phyloP scores from a whole-genome alignment of 177 flowering plant species.

The Vitis hybrid region DNA sequence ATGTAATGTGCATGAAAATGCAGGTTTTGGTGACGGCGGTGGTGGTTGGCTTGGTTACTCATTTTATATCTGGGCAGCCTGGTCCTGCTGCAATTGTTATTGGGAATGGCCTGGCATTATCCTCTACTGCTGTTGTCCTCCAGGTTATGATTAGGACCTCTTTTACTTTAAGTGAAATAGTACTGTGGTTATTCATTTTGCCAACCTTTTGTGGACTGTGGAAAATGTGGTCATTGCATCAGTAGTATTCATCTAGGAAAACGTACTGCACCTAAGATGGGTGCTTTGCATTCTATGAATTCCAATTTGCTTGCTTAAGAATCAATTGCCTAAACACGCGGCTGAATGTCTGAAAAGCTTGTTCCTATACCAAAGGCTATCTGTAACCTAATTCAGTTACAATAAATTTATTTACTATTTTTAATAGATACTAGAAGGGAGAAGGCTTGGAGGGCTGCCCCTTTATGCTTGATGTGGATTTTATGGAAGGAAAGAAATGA shows the following conservation, averaged over 20 bases:
- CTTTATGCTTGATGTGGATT: no score
- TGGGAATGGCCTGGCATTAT: slow-evolving; percentile 97
- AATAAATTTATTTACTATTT: no score
- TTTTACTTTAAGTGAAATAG: slow-evolving; percentile 4
- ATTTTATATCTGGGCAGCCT: slow-evolving; percentile 62
- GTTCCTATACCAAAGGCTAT: no score
- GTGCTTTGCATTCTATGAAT: background rate
- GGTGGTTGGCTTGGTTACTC: slow-evolving; percentile 79
- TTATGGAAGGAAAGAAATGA: no score
- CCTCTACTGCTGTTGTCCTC: slow-evolving; percentile 98
- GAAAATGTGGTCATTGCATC: background rate
- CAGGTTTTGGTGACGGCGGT: slow-evolving; percentile 92
- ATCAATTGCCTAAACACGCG: no score
- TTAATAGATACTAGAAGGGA: no score
- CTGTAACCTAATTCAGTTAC: no score
- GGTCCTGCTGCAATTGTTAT: slow-evolving; percentile 97
- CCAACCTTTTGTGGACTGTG: background rate
- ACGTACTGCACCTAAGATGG: background rate
- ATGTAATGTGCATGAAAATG: slow-evolving; percentile 19
- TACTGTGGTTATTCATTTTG: background rate
- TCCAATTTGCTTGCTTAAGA: background rate
- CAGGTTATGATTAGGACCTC: slow-evolving; percentile 53
- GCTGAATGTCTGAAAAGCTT: no score
- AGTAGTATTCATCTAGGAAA: background rate
- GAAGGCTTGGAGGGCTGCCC: no score